These are phyloP conservation scores for Anthracocystis panici-leucophaei DNA, from an alignment of 1,284 basidiomycete species.

Conservation along the genomic window DNA sequence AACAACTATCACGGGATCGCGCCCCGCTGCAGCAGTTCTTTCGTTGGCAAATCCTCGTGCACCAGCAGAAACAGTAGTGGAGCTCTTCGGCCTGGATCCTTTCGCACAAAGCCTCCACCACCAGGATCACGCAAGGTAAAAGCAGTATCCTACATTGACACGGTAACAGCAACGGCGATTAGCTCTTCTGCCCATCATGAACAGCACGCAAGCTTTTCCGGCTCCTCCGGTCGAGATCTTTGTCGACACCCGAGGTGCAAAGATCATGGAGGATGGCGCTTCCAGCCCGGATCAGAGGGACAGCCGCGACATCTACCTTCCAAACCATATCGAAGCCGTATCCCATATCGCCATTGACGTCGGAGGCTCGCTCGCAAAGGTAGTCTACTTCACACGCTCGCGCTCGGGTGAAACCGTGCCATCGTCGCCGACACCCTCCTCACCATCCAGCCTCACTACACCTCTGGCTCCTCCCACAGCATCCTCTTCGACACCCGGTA, in stretches of 20 bases:
- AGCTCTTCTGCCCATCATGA: constrained; percentile 23
- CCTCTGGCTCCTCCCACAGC: constrained; percentile 13
- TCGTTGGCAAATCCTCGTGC: background rate
- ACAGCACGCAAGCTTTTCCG: constrained; percentile 40
- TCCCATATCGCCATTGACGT: constrained; percentile 72
- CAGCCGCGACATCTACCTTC: constrained; percentile 67
- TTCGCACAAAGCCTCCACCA: background rate
- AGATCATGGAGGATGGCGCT: constrained; percentile 62
- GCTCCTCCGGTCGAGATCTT: constrained; percentile 59
- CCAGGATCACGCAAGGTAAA: background rate
- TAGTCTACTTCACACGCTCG: constrained; percentile 88
- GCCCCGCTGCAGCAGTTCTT: background rate
- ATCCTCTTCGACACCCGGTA: constrained; percentile 27
- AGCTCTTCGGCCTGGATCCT: background rate
- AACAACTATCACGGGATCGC: too few relatives aligned
- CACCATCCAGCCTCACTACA: constrained; percentile 12
- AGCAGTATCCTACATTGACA: background rate
- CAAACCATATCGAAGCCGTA: constrained; percentile 67
- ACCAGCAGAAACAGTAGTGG: background rate
- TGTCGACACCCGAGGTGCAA: constrained; percentile 60
- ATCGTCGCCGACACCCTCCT: constrained; percentile 18
- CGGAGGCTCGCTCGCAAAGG: constrained; percentile 96
- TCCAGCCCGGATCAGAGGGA: constrained; percentile 61
- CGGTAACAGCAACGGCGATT: background rate
- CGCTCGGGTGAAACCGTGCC: constrained; percentile 32